Evolutionary conservation across 2,329 filamentous ascomycete species (phyloP).

Genomic region (Acephala macrosclerotiorum): DNA sequence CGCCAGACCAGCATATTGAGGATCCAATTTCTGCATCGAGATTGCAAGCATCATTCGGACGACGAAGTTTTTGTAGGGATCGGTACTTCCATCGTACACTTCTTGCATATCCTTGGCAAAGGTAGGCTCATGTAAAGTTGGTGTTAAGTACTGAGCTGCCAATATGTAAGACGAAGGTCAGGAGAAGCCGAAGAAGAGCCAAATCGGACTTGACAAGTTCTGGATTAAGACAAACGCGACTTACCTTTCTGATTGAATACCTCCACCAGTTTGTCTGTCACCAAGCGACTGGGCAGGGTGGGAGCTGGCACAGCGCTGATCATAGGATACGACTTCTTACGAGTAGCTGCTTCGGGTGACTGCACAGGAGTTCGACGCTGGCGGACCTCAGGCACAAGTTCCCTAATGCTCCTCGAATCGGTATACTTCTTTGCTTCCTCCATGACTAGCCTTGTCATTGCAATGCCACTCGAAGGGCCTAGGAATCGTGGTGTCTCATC

Average conservation of each 20-base stretch:
- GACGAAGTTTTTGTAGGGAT: constrained; percentile 87
- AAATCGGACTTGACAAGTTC: background rate
- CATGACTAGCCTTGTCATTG: constrained; percentile 94
- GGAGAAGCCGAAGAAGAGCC: background rate
- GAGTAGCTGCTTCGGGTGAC: constrained; percentile 60
- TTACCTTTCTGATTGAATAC: constrained; percentile 86
- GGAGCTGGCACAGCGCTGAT: constrained; percentile 85
- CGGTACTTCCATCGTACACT: constrained; percentile 77
- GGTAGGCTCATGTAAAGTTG: constrained; percentile 83
- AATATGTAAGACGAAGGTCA: constrained; percentile 25
- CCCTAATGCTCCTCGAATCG: constrained; percentile 88
- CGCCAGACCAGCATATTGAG: constrained; percentile 88
- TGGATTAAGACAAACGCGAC: constrained; percentile 34
- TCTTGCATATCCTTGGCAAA: constrained; percentile 80
- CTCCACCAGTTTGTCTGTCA: constrained; percentile 82
- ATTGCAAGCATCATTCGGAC: constrained; percentile 93
- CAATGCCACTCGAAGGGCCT: constrained; percentile 93
- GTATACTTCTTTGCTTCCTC: constrained; percentile 95
- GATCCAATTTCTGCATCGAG: constrained; percentile 89
- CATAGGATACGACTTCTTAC: constrained; percentile 89
- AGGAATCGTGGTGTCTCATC: constrained; percentile 89
- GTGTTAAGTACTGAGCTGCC: constrained; percentile 85
- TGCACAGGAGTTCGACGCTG: constrained; percentile 72
- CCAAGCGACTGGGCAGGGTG: constrained; percentile 73
- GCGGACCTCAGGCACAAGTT: constrained; percentile 81